Percentiles rank a stretch among this genome's conserved stretches.
phyloP scores from a whole-genome alignment of 345 rosid species.

The Hibiscus tridactylites region DNA sequence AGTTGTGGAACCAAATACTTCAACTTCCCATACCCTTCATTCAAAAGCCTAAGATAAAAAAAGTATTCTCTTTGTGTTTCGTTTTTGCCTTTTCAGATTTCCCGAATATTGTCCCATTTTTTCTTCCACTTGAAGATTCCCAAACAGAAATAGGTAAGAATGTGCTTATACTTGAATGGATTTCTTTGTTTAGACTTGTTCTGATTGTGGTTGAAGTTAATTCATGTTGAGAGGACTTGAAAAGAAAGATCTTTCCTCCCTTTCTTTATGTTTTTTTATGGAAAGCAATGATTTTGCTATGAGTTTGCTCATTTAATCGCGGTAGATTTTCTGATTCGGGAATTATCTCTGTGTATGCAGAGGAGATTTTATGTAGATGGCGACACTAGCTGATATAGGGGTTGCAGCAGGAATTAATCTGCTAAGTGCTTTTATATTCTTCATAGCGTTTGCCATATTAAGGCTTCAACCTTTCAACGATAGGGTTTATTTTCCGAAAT shows the following conservation, averaged over 20 bases:
- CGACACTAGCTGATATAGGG: slow-evolving; percentile 76
- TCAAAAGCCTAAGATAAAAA: no score
- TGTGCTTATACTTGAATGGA: background rate
- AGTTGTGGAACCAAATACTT: no score
- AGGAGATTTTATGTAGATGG: slow-evolving; percentile 41
- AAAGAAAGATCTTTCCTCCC: no score
- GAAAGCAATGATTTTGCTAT: background rate
- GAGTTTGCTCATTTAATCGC: background rate
- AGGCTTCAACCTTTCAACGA: slow-evolving; percentile 95
- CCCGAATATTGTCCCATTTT: background rate
- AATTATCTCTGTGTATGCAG: slow-evolving; percentile 2
- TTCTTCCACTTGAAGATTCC: background rate
- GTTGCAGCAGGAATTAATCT: slow-evolving; percentile 75
- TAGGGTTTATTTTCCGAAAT: slow-evolving; percentile 90
- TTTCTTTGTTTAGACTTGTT: background rate
- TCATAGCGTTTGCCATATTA: slow-evolving; percentile 66
- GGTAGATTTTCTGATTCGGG: background rate
- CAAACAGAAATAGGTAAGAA: background rate
- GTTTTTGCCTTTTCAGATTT: no score
- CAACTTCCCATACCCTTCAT: no score
- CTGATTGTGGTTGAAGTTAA: background rate
- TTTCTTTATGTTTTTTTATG: background rate
- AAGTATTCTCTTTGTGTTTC: no score
- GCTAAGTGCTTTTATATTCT: slow-evolving; percentile 61
- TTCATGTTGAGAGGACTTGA: background rate